Conservation (phyloP, 2,329 filamentous ascomycete genomes). For the Calonectria pseudoturangicola region DNA sequence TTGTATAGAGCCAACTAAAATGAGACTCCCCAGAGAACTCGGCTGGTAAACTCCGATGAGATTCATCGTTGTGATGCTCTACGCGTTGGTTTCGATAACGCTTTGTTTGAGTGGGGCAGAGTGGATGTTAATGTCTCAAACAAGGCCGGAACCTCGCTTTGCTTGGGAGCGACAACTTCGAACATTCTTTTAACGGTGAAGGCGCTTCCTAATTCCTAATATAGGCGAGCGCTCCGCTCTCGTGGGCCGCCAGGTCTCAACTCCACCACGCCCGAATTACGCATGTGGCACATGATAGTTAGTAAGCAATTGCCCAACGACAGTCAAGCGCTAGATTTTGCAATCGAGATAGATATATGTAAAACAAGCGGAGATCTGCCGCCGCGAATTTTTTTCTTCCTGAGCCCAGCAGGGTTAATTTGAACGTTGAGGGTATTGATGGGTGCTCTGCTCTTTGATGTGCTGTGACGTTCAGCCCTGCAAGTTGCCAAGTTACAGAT, state of each 20-base stretch:
- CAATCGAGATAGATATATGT: neutral
- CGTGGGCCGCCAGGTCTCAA: neutral
- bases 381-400: neutral
- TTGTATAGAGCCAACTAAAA: too few relatives aligned
- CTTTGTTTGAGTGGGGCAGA: too few relatives aligned
- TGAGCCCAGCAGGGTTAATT: neutral
- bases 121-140: too few relatives aligned
- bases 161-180: neutral
- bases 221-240: slow-evolving; percentile 1
- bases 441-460: neutral
- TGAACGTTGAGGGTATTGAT: neutral
- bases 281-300: slow-evolving; percentile 1
- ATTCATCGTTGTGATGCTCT: too few relatives aligned
- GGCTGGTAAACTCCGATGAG: too few relatives aligned
- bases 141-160: too few relatives aligned
- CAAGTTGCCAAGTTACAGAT: neutral
- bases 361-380: neutral
- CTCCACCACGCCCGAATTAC: neutral
- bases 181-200: neutral
- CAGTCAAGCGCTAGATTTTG: neutral
- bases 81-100: too few relatives aligned
- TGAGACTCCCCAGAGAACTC: too few relatives aligned
- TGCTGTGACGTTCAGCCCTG: neutral
- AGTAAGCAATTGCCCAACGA: neutral
- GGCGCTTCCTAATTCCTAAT: slow-evolving; percentile 10